Evolutionary conservation across 805 yeast species (phyloP).

Genomic region (Candida fluviatilis): DNA sequence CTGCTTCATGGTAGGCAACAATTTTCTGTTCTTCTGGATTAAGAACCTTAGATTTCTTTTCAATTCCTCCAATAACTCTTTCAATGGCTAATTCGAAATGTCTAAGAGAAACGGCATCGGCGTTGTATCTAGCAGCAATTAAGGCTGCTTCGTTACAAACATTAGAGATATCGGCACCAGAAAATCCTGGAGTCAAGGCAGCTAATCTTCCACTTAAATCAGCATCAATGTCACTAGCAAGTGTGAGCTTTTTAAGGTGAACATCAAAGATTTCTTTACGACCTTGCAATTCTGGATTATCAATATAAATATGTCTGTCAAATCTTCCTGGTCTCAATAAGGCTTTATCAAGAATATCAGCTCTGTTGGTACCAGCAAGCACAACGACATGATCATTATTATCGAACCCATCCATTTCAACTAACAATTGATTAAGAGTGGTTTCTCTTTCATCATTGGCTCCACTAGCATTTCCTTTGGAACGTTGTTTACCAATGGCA

Average conservation of each 20-base stretch:
- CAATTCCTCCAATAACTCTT: conserved; percentile 94
- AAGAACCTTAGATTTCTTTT: conserved; percentile 79
- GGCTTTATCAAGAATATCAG: conserved; percentile 91
- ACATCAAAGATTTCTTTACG: conserved; percentile 90
- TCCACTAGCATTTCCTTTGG: conserved; percentile 71
- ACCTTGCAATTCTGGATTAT: conserved; percentile 92
- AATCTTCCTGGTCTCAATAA: conserved; percentile 96
- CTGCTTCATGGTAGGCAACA: conserved; percentile 98
- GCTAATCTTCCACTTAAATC: conserved; percentile 82
- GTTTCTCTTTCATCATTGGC: conserved; percentile 97
- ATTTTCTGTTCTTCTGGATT: conserved; percentile 82
- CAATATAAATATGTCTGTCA: conserved; percentile 88
- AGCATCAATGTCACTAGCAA: conserved; percentile 41
- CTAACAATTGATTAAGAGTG: conserved; percentile 90
- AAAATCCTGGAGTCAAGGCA: conserved; percentile 95
- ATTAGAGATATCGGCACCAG: conserved; percentile 98
- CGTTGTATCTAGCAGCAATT: conserved; percentile 86
- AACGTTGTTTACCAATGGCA: conserved; percentile 93
- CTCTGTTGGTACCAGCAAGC: conserved; percentile 94
- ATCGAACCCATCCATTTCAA: conserved; percentile 98
- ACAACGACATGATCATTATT: conserved; percentile 92
- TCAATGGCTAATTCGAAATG: conserved; percentile 97
- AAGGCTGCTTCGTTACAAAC: conserved; percentile 96
- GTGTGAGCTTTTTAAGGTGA: conserved; percentile 69
- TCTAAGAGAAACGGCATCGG: conserved; percentile 59